These are phyloP conservation scores for Alternaria arbusti DNA, from an alignment of 2,329 filamentous ascomycete species.

Conservation along the genomic window DNA sequence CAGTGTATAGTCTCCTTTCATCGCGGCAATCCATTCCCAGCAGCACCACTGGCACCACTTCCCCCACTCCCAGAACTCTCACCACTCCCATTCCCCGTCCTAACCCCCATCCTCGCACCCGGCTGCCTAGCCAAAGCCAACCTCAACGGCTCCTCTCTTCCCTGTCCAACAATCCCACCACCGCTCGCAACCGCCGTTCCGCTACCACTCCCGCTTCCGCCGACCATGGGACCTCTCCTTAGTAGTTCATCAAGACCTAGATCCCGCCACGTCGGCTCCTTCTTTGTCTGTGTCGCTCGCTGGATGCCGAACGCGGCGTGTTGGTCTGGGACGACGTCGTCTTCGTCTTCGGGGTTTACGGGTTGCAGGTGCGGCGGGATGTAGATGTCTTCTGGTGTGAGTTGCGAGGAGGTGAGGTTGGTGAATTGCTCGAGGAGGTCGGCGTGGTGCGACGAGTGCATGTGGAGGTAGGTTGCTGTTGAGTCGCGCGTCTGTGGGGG, in stretches of 20 bases:
- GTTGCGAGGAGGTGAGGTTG: conserved; percentile 38
- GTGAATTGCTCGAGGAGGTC: conserved; percentile 74
- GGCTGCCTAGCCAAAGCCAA: conserved; percentile 42
- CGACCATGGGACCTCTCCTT: conserved; percentile 61
- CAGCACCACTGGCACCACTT: conserved; percentile 13
- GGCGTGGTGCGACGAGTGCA: conserved; percentile 73
- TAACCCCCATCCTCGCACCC: conserved; percentile 26
- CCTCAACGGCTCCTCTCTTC: conserved; percentile 35
- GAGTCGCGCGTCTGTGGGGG: conserved; percentile 70
- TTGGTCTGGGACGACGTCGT: conserved; percentile 86
- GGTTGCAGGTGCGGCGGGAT: conserved; percentile 81
- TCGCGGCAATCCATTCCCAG: conserved; percentile 44
- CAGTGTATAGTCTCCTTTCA: conserved; percentile 17
- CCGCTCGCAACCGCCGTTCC: conserved; percentile 13
- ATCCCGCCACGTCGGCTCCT: conserved; percentile 80
- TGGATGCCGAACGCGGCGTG: conserved; percentile 88
- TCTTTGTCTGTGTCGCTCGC: conserved; percentile 74
- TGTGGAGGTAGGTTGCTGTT: conserved; percentile 76
- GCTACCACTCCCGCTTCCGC: conserved; percentile 14
- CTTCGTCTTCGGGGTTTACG: conserved; percentile 85
- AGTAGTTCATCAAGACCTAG: conserved; percentile 75
- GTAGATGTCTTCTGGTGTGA: conserved; percentile 73
- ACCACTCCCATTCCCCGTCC: conserved; percentile 8
- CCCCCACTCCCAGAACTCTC: conserved; percentile 19
- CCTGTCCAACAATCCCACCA: conserved; percentile 5